Conservation (phyloP, 2,329 filamentous ascomycete genomes). For the Penicillium oxalicum region DNA sequence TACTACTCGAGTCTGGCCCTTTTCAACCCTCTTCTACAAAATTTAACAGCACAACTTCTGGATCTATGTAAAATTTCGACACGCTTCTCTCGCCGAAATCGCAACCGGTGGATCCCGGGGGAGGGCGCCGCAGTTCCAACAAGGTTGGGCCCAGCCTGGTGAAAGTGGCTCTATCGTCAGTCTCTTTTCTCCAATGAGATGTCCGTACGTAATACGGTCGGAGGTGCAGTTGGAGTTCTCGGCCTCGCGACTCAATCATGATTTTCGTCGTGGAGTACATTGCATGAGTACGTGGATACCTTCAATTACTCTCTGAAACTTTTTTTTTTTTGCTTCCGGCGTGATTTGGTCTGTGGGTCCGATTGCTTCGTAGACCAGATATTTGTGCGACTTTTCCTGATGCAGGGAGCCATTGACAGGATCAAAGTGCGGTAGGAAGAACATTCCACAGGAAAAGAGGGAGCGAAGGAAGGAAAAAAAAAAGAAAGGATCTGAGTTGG, state of each 20-base stretch:
- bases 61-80: no score
- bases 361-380: neutral
- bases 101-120: no score
- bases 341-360: neutral
- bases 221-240: constrained; percentile 14
- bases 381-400: no score
- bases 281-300: neutral
- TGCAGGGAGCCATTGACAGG: no score
- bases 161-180: neutral
- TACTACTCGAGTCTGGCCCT: no score
- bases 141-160: no score
- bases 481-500: neutral
- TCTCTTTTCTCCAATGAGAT: constrained; percentile 8
- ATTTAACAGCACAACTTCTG: no score
- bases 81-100: no score
- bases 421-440: neutral
- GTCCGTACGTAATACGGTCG: constrained; percentile 15
- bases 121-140: no score
- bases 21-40: no score
- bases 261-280: constrained; percentile 1
- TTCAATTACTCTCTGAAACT: neutral
- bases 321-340: no score
- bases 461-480: constrained; percentile 1
- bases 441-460: neutral
- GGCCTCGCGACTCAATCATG: constrained; percentile 16